Evolutionary conservation across 148 eudicot genomes (phyloP).

Genomic region (Persicaria tinctoria): DNA sequence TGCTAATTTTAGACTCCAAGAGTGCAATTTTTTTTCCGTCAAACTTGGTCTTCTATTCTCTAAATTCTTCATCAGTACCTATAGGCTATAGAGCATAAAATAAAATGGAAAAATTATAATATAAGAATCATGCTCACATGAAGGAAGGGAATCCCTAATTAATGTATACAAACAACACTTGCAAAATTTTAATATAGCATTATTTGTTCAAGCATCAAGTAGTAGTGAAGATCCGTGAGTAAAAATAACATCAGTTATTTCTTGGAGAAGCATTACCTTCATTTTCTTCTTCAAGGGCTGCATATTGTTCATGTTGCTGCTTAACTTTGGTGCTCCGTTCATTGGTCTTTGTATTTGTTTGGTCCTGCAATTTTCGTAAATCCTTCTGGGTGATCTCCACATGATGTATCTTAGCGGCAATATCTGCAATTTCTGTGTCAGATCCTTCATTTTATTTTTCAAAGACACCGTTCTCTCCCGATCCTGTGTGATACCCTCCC

Average conservation of each 20-base stretch:
- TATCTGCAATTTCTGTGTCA: conserved; percentile 45
- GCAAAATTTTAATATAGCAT: not conserved
- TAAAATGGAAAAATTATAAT: not conserved
- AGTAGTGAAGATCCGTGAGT: not conserved
- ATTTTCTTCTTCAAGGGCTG: conserved; percentile 56
- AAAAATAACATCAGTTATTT: not conserved
- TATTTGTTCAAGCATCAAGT: not conserved
- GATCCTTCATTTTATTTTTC: conserved; percentile 57
- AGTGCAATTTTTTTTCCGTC: conserved; percentile 41
- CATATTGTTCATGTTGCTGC: conserved; percentile 50
- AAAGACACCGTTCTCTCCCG: conserved; percentile 62
- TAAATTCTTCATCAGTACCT: conserved; percentile 85
- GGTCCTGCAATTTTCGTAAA: conserved; percentile 43
- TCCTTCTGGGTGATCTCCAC: conserved; percentile 61
- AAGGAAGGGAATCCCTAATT: not conserved
- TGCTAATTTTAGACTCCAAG: conserved; percentile 42
- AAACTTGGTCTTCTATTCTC: conserved; percentile 69
- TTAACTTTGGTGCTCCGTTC: conserved; percentile 46
- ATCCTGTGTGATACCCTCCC: conserved; percentile 83
- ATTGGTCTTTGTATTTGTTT: conserved; percentile 52
- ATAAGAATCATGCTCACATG: not conserved
- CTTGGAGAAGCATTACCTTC: conserved; percentile 43
- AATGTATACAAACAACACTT: not conserved
- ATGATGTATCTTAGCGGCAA: conserved; percentile 58
- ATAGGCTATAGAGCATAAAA: conserved; percentile 32